Conservation (phyloP, 768 basidiomycete genomes). For the Tulasnella sp. region DNA sequence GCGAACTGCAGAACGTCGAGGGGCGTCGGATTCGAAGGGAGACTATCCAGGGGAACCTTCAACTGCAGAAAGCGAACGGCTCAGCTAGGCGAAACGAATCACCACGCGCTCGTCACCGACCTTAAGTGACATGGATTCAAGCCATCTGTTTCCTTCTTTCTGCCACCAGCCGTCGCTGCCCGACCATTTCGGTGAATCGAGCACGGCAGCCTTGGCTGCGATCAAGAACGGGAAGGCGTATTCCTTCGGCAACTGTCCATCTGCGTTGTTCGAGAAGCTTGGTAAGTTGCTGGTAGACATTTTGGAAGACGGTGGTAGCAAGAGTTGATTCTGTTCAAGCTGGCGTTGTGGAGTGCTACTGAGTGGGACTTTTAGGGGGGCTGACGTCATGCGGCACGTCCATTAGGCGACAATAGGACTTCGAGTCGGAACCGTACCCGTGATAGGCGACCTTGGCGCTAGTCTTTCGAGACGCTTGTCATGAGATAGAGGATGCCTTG, state of each 20-base stretch:
- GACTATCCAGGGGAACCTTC: neutral
- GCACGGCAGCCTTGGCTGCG: constrained; percentile 33
- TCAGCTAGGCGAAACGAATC: neutral
- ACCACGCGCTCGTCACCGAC: constrained; percentile 5
- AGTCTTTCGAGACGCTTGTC: no score
- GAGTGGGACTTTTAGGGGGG: neutral
- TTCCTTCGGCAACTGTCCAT: neutral
- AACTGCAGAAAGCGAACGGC: neutral
- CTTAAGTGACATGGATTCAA: constrained; percentile 21
- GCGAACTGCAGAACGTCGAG: constrained; percentile 26
- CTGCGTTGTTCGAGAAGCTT: neutral
- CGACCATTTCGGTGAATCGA: constrained; percentile 30
- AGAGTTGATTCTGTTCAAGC: neutral
- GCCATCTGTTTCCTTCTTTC: constrained; percentile 29
- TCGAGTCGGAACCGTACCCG: no score
- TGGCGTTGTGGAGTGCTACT: neutral
- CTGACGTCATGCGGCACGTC: neutral
- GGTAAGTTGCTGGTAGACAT: neutral
- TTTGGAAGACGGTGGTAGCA: neutral
- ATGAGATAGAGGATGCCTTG: no score
- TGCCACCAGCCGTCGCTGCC: constrained; percentile 29
- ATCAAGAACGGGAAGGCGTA: constrained; percentile 33
- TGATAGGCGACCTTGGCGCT: no score
- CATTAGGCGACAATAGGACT: neutral
- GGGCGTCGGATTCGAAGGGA: constrained; percentile 15